Base-by-base conservation (phyloP, 2,329 filamentous ascomycete genomes). In the Aspergillus aculeatus region DNA sequence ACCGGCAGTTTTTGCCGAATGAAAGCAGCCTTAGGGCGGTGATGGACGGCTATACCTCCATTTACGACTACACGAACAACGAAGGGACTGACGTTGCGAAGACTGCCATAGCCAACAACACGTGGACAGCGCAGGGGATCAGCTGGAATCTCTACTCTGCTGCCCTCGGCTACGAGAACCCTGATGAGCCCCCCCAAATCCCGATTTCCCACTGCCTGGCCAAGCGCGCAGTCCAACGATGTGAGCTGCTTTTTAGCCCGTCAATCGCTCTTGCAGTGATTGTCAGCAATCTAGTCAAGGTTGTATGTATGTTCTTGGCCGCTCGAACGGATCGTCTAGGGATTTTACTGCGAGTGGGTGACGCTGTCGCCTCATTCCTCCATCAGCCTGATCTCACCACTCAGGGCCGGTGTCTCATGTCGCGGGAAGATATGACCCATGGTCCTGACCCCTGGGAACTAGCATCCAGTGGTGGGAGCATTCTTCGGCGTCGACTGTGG, bases 291-390 rank as follows among this genome's bases (percentile, higher is more conserved):
- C 14, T 54, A 2, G 47, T 57, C 41, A 63, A 65, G 38, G 50
- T 59, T 2, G 21, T 57, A 11, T 54, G 50, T 19, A 62, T 62
- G 38, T 62, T 51, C 14, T 26, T 62, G 11, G 54, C 57, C 2
- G 55, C 55, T 2, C 31, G 44, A 3, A 24, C 44, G 2, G 26
- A 51, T 14, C 47, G 54, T 11, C 49, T 56, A 10, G 47, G 41
- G 16, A 60, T 56, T 9, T 47, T 65, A 7, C 49, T 70, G 50
- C 69, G 66, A 4, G 54, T 67, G 4, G 69, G 69, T 7, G 69
- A 71, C 29, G 68, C 69, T 2, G 50, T 70, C 26, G 63, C 64
- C n/a, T 67, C 63, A 1, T 71, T 71, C 54, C 48, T 69, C 9
- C 21, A 14, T 14, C 11, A 41, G 1, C 61, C 63, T 9, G 63